Conservation (phyloP, 306 rosid species). For the Crataegus laevigata region DNA sequence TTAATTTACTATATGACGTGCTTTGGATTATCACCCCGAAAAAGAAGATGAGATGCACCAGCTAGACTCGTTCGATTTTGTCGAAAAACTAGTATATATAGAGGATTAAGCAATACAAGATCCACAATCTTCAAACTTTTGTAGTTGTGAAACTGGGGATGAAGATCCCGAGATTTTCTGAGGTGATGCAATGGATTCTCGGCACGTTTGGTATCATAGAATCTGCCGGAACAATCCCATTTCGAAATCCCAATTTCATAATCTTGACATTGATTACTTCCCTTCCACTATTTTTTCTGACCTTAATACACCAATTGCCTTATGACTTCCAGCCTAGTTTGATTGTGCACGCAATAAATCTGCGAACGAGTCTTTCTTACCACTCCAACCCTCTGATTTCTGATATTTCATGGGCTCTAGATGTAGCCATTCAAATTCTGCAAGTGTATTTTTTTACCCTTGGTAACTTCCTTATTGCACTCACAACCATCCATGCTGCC, state of each 20-base stretch:
- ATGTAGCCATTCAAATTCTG: background rate
- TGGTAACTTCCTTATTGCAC: background rate
- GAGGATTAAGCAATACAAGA: background rate
- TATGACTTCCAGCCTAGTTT: background rate
- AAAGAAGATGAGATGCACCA: background rate
- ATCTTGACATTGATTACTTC: background rate
- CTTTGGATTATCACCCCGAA: background rate
- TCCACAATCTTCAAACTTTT: background rate
- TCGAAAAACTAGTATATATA: background rate
- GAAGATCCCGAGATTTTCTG: background rate
- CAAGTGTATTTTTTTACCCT: background rate
- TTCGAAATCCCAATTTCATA: background rate
- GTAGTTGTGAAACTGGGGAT: background rate
- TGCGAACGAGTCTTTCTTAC: background rate
- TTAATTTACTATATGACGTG: background rate
- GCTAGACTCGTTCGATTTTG: background rate
- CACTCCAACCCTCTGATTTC: background rate
- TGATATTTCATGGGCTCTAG: background rate
- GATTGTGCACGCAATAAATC: background rate
- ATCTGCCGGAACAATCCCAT: background rate
- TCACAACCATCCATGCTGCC: background rate
- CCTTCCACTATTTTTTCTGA: background rate
- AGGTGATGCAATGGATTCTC: background rate
- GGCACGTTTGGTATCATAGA: background rate
- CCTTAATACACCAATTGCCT: background rate